Evolutionary conservation across 1,284 basidiomycete genomes (phyloP), one percentile per base, ranked within the genome.

Genomic region (Rhizoctonia solani): DNA sequence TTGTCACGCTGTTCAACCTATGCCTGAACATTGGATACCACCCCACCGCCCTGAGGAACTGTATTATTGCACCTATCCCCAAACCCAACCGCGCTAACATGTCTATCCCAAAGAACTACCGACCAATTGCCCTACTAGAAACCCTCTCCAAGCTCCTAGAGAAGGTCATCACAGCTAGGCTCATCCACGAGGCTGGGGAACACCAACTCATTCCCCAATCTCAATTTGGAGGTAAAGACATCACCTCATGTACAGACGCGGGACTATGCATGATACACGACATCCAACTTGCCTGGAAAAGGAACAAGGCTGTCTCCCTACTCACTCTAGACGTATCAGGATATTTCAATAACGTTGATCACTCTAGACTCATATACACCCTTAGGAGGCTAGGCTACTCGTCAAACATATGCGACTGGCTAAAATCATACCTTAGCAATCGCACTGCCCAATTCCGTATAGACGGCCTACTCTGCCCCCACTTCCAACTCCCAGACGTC

Each of bases 51-150:
- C 65, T 69, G 4, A 44, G 39, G 13, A 5, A 69, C 0, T 76
- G 74, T 1, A 69, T 69, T 9, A 80, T 78, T 1, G 71, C 79
- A 0, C 77, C 80, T 0, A 68, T 82, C 0, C 67, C 74, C 13
- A 83, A 83, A 68, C 79, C 77, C 2, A 77, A 77, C 0, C 76
- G 76, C 29, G 27, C 74, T 0, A 73, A 76, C 69, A 82, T 83
- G 71, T 68, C 71, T 0, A 49, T 72, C 0, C 69, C 79, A 0
- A 76, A 76, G 19, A 72, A 80, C 0, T 81, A 78, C 67, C 70
- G 79, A 0, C 81, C 81, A 0, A 80, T 82, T 0, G 76, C 77
- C 0, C 77, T 83, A 0, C 72, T 78, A 0, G 73, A 77, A 65
- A 76, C 74, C 8, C 71, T 79, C 16, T 74, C 74, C 1, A 81